phyloP scores from a whole-genome alignment of 2,329 filamentous ascomycete species.

The Claviceps lovelessii region DNA sequence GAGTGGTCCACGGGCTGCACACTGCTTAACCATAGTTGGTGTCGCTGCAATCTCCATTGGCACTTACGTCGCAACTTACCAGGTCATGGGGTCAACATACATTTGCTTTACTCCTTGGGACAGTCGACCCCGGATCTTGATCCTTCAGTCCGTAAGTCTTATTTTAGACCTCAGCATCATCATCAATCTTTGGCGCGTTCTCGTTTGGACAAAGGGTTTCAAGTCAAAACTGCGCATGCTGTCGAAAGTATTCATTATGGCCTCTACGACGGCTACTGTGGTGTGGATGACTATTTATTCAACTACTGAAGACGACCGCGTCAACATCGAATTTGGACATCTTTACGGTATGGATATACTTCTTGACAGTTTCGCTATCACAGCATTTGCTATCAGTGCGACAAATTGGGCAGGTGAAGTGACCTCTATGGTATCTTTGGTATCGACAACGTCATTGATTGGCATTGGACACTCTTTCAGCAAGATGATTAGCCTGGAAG shows the following conservation, averaged over 20 bases:
- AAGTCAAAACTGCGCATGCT: slow-evolving; percentile 32
- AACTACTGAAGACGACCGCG: slow-evolving; percentile 10
- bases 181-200: slow-evolving; percentile 35
- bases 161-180: slow-evolving; percentile 32
- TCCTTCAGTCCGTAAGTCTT: slow-evolving; percentile 31
- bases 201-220: slow-evolving; percentile 36
- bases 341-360: slow-evolving; percentile 35
- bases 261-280: slow-evolving; percentile 24
- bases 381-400: slow-evolving; percentile 28
- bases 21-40: slow-evolving; percentile 22
- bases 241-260: slow-evolving; percentile 26
- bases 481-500: slow-evolving; percentile 25
- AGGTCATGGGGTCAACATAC: slow-evolving; percentile 32
- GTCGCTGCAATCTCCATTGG: slow-evolving; percentile 28
- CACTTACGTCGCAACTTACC: slow-evolving; percentile 25
- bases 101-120: slow-evolving; percentile 34
- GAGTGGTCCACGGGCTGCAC: slow-evolving; percentile 23
- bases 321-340: slow-evolving; percentile 24
- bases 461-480: slow-evolving; percentile 23
- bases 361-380: slow-evolving; percentile 32
- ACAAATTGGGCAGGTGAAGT: slow-evolving; percentile 33
- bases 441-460: slow-evolving; percentile 28
- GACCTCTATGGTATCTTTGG: slow-evolving; percentile 27
- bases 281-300: slow-evolving; percentile 22
- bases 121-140: slow-evolving; percentile 19